These are phyloP conservation scores for Fusarium pseudoanthophilum DNA, from an alignment of 2,329 filamentous ascomycete genomes.

Conservation along the genomic window DNA sequence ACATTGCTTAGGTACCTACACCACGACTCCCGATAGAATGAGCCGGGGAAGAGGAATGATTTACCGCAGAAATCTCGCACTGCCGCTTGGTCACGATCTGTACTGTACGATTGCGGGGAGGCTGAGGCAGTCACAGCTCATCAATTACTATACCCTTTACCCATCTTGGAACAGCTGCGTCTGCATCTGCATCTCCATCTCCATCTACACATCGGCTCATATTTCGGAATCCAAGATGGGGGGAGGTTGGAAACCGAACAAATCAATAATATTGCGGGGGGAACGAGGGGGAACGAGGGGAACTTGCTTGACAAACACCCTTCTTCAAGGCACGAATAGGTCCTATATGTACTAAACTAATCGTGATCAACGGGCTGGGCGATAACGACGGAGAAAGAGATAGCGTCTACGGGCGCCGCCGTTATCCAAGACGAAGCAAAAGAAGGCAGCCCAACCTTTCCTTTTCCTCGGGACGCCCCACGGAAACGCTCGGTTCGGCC, in stretches of 20 bases:
- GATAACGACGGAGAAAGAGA: background rate
- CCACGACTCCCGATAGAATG: background rate
- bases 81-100: conserved; percentile 1
- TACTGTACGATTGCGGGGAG: background rate
- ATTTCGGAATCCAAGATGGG: conserved; percentile 1
- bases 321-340: background rate
- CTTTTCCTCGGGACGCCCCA: conserved; percentile 30
- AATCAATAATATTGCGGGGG: conserved; percentile 27
- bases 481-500: conserved; percentile 43
- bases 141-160: background rate
- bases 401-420: conserved; percentile 17
- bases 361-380: conserved; percentile 2
- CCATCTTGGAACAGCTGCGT: background rate
- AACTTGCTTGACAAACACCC: background rate
- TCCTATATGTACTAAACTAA: too few relatives aligned
- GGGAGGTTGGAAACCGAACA: background rate
- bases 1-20: too few relatives aligned
- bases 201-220: conserved; percentile 18
- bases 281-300: conserved; percentile 5
- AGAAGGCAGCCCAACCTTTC: conserved; percentile 10
- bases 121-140: conserved; percentile 3
- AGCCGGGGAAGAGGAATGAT: background rate
- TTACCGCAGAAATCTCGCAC: background rate
- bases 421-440: conserved; percentile 2
- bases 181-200: conserved; percentile 1